Evolutionary conservation across 805 yeast species (phyloP).

Genomic region (Sugiyamaella lignohabitans): DNA sequence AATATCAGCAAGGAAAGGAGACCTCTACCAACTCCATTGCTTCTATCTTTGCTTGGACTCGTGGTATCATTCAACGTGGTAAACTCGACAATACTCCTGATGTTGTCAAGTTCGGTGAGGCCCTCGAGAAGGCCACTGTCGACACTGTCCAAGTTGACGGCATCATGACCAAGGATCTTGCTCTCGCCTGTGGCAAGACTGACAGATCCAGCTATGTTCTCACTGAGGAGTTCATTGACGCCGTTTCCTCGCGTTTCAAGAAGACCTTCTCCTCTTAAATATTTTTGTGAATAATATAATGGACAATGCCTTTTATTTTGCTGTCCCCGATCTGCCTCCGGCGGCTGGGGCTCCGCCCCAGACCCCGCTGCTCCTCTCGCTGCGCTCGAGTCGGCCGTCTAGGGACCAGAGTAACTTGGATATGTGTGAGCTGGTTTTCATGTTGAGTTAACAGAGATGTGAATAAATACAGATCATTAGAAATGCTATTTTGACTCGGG

Average conservation of each 20-base stretch:
- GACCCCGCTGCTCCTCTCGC: too few relatives aligned
- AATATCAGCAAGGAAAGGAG: constrained; percentile 93
- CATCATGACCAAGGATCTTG: constrained; percentile 94
- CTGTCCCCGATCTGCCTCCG: too few relatives aligned
- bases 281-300: too few relatives aligned
- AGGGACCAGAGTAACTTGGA: too few relatives aligned
- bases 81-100: constrained; percentile 80
- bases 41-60: constrained; percentile 93
- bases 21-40: constrained; percentile 97
- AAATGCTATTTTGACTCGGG: too few relatives aligned
- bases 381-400: too few relatives aligned
- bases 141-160: constrained; percentile 80
- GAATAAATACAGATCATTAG: too few relatives aligned
- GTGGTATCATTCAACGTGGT: constrained; percentile 92
- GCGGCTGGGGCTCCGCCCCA: too few relatives aligned
- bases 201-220: constrained; percentile 77
- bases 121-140: constrained; percentile 74
- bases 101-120: constrained; percentile 71
- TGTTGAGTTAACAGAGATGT: too few relatives aligned
- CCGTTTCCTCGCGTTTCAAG: constrained; percentile 63
- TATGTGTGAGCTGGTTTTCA: too few relatives aligned
- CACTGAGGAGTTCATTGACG: constrained; percentile 84
- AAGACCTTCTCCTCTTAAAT: constrained; percentile 16
- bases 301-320: background rate
- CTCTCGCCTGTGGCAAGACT: constrained; percentile 81